Evolutionary conservation across 2,329 filamentous ascomycete genomes (phyloP), one percentile per base, ranked within the genome.

Genomic region (Colletotrichum abscissum): DNA sequence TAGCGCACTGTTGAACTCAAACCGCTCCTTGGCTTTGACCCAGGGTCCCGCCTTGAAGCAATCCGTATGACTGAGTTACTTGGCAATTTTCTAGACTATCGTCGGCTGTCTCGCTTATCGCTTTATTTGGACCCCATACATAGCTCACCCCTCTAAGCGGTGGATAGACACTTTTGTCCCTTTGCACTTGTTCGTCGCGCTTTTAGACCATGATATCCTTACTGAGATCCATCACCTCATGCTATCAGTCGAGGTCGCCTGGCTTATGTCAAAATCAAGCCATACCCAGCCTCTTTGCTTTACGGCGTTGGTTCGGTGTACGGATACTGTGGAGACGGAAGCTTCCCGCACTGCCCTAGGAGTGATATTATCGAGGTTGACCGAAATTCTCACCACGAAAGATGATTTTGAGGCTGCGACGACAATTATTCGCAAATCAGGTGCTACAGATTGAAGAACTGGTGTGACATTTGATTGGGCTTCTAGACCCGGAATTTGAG

Each of bases 91-190:
- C 26, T 16, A 26, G 30, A 33, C 22, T 59, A 30, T 35, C 28
- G 30, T 63, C 70, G 66, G 66, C 46, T 70, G 11, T 60, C 55
- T 73, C 67, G 60, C 60, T 56, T 38, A 46, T 60, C 46, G 66
- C 60, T 60, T 73, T 42, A 38, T 9, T 26, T 24, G 6, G 12
- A 16, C 24, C 54, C 54, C 24, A 56, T 22, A 9, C 42, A 49
- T 19, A n/a, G 42, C 42, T n/a, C 6, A 5, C 19, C 42, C 19
- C 7, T 49, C 42, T 11, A 49, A 22, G 42, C 42, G 19, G 22
- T 49, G 42, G 42, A 49, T 49, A 7, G 42, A 9, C 42, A 49
- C 16, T 22, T n/a, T 8, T 38, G 54, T 55, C 33, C 59, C 46
- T 73, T 73, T 2, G 16, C 7, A 24, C 35, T 62, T 60, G 19